Evolutionary conservation across 2,329 filamentous ascomycete species (phyloP), one percentile per base, ranked within the genome.

Genomic region (Leptographium galeiforme): DNA sequence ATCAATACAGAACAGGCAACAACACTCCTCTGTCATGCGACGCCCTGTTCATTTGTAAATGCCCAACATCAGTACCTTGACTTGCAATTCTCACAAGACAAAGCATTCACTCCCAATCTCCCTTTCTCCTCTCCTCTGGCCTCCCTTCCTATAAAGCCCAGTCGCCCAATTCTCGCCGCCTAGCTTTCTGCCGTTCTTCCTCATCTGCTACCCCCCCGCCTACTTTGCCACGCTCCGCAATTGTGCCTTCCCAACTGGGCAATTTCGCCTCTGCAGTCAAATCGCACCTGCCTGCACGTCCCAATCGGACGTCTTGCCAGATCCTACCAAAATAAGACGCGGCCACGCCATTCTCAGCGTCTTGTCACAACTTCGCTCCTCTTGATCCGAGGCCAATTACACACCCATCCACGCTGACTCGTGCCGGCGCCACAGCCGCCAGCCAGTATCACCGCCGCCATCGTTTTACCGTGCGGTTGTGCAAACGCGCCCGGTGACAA

Each of bases 1-100:
- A 58, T 55, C 55, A 53, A 55, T 55, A 58, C 51, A 51, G 52
- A 57, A 57, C 54, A 58, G 56, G 56, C 56, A 58, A 58, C 55
- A 51, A 55, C 16, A 34, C 19, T 39, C 45, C 38, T 55, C 54
- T 56, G 56, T 58, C 56, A 58, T 58, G 55, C 55, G 56, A 56
- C 54, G 52, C 51, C 54, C 52, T 55, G 50, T 39, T 39, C 54
- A 44, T 53, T 53, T 38, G 49, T 18, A 25, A 50, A 51, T 53
- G 48, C 43, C 44, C 50, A 52, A 53, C 53, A 51, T 48, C 39
- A 36, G n/a, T 34, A 43, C 38, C 19, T 50, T n/a, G 38, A 19
- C 43, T n/a, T 34, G 44, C 46, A 38, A 45, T 49, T 46, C 36
- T 50, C 46, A 41, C 52, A 49, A 32, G n/a, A 32, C 18, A 13